Evolutionary conservation across 2,329 filamentous ascomycete genomes (phyloP).

Genomic region (Cucurbitaria berberidis): DNA sequence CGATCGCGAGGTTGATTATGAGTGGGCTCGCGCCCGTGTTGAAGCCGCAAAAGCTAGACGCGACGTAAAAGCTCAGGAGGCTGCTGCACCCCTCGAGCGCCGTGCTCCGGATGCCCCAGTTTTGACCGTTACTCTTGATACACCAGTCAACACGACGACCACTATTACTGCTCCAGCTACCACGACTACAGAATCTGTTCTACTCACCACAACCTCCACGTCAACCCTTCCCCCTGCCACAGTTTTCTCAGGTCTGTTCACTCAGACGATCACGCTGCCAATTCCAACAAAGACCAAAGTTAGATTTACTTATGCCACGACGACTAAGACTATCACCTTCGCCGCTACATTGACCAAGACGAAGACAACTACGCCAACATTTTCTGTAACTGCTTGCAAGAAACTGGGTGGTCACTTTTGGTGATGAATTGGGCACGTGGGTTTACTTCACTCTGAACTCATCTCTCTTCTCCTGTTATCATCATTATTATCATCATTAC

Average conservation of each 20-base stretch:
- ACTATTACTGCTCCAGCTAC: slow-evolving; percentile 37
- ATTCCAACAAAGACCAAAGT: slow-evolving; percentile 45
- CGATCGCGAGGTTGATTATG: slow-evolving; percentile 39
- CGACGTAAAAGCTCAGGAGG: slow-evolving; percentile 21
- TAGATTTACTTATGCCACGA: slow-evolving; percentile 32
- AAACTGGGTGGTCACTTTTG: slow-evolving; percentile 40
- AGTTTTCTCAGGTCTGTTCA: slow-evolving; percentile 43
- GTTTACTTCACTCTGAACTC: not conserved
- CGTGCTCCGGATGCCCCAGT: slow-evolving; percentile 47
- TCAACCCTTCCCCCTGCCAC: slow-evolving; percentile 45
- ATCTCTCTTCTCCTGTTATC: not conserved
- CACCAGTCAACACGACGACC: slow-evolving; percentile 38
- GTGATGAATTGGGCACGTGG: not conserved
- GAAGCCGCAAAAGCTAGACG: slow-evolving; percentile 44
- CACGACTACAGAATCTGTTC: slow-evolving; percentile 38
- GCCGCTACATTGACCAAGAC: slow-evolving; percentile 43
- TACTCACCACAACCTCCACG: slow-evolving; percentile 31
- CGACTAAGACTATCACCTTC: slow-evolving; percentile 45
- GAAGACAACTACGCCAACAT: slow-evolving; percentile 46
- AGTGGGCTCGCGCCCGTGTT: slow-evolving; percentile 44
- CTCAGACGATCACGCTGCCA: slow-evolving; percentile 43
- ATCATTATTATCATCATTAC: not conserved
- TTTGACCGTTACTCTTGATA: slow-evolving; percentile 39
- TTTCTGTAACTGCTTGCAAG: slow-evolving; percentile 44
- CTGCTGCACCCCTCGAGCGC: slow-evolving; percentile 30